These are phyloP conservation scores for Pinguiococcus pyrenoidosus DNA, from an alignment of 108 stramenopile genomes.

Conservation along the genomic window DNA sequence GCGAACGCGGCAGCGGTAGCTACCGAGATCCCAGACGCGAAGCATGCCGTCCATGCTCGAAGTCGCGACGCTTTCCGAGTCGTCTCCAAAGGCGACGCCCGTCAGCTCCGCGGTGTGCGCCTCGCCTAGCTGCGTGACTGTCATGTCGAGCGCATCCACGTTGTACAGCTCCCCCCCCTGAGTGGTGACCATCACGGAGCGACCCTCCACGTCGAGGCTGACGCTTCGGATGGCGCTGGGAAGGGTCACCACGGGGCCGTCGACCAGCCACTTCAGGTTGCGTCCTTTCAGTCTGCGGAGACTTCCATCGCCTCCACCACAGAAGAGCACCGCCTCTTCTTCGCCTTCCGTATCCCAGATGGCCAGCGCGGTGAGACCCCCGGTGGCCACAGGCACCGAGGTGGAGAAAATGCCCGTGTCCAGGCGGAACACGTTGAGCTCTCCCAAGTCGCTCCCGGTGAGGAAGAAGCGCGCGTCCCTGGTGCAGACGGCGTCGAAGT, in stretches of 20 bases:
- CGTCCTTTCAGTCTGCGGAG: conserved; percentile 14
- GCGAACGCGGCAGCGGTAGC: conserved; percentile 12
- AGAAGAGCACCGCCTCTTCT: conserved; percentile 5
- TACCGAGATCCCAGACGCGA: conserved; percentile 32
- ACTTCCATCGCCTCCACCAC: conserved; percentile 28
- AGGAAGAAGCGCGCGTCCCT: conserved; percentile 18
- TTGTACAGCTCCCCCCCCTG: too few species aligned
- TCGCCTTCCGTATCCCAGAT: neutral
- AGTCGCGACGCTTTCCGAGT: conserved; percentile 29
- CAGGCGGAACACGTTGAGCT: conserved; percentile 32
- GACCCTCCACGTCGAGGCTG: too few species aligned
- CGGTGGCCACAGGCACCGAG: conserved; percentile 20
- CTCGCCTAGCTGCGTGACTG: too few species aligned
- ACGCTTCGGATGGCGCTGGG: too few species aligned
- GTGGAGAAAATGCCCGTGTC: conserved; percentile 1
- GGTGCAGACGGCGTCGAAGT: conserved; percentile 4
- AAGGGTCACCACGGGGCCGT: too few species aligned
- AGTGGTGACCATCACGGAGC: too few species aligned
- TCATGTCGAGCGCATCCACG: too few species aligned
- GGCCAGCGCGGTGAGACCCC: conserved; percentile 16
- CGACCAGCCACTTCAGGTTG: conserved; percentile 33
- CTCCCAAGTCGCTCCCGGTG: conserved; percentile 32
- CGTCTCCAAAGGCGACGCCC: conserved; percentile 16
- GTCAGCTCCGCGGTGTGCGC: conserved; percentile 13
- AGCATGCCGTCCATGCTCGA: conserved; percentile 18